A percentile compares a stretch with the other conserved stretches of the same genome.
These are phyloP conservation scores for Penicillium sumatraense DNA, from an alignment of 2,329 filamentous ascomycete species.

Conservation along the genomic window DNA sequence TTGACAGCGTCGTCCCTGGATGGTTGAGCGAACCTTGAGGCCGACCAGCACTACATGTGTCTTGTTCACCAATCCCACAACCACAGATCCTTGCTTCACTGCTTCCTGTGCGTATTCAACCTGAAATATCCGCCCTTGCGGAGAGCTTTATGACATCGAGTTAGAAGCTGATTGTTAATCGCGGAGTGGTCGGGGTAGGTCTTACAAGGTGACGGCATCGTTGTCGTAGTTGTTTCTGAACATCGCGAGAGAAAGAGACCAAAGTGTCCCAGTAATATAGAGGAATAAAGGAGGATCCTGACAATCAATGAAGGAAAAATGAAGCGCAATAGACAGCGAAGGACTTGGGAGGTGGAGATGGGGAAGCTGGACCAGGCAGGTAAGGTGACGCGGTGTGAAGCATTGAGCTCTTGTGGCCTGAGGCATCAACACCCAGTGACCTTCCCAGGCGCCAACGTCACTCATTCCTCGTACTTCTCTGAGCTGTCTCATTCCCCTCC, in stretches of 20 bases:
- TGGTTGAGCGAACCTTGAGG: constrained; percentile 73
- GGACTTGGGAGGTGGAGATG: constrained; percentile 22
- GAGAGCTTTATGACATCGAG: constrained; percentile 68
- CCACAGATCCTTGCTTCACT: constrained; percentile 98
- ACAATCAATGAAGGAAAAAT: constrained; percentile 16
- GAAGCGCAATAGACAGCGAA: constrained; percentile 18
- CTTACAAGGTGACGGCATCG: constrained; percentile 97
- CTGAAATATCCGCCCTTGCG: constrained; percentile 98
- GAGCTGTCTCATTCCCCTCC: constrained; percentile 9
- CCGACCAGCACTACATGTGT: constrained; percentile 95
- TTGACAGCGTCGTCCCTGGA: constrained; percentile 1
- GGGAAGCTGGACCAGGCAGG: constrained; percentile 36
- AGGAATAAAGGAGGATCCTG: constrained; percentile 6
- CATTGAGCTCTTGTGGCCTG: constrained; percentile 32
- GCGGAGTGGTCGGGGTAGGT: constrained; percentile 30
- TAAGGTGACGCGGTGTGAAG: constrained; percentile 41
- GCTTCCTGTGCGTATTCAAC: constrained; percentile 99
- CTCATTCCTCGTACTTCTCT: constrained; percentile 25
- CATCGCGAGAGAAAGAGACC: constrained; percentile 63
- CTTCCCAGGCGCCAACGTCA: constrained; percentile 39
- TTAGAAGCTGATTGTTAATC: constrained; percentile 21
- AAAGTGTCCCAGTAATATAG: constrained; percentile 10
- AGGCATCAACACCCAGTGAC: constrained; percentile 31
- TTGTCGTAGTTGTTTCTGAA: constrained; percentile 99
- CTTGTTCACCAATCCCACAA: constrained; percentile 96